Conservation (phyloP, 768 basidiomycete species). For the Boletus barrowsii region DNA sequence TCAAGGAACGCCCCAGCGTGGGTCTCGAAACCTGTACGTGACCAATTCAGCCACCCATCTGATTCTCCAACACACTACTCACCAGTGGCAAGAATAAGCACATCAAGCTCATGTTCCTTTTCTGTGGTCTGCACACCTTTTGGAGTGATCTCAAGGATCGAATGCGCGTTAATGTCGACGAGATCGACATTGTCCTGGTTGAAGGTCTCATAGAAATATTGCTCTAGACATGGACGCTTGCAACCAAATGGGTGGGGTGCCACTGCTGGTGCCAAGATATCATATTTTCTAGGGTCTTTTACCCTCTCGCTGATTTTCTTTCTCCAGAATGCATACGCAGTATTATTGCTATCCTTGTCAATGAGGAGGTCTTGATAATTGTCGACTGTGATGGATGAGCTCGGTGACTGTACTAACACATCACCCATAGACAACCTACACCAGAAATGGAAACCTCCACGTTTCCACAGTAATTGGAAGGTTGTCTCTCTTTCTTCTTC, state of each 20-base stretch:
- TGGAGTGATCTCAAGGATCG: conserved; percentile 3
- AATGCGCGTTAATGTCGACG: conserved; percentile 1
- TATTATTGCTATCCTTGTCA: background rate
- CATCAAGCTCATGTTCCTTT: conserved; percentile 6
- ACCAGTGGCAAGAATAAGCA: conserved; percentile 7
- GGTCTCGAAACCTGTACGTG: conserved; percentile 1
- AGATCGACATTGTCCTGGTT: conserved; percentile 10
- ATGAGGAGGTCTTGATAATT: conserved; percentile 6
- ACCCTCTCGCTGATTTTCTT: conserved; percentile 2
- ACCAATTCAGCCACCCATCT: background rate
- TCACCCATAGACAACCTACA: background rate
- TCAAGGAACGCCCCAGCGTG: conserved; percentile 2
- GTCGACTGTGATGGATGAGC: background rate
- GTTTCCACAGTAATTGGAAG: conserved; percentile 9
- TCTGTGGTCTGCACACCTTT: conserved; percentile 5
- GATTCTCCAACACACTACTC: background rate
- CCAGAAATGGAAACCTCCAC: conserved; percentile 10
- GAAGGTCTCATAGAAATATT: conserved; percentile 10
- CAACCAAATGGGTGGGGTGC: conserved; percentile 11
- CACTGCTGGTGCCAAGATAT: background rate
- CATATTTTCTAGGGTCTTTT: conserved; percentile 1
- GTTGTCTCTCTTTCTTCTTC: conserved; percentile 9
- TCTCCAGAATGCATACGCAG: conserved; percentile 9
- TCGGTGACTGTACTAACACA: background rate
- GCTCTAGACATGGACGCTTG: conserved; percentile 6